Evolutionary conservation across 331 rosid species (phyloP).

Genomic region (Prunus yedoensis): DNA sequence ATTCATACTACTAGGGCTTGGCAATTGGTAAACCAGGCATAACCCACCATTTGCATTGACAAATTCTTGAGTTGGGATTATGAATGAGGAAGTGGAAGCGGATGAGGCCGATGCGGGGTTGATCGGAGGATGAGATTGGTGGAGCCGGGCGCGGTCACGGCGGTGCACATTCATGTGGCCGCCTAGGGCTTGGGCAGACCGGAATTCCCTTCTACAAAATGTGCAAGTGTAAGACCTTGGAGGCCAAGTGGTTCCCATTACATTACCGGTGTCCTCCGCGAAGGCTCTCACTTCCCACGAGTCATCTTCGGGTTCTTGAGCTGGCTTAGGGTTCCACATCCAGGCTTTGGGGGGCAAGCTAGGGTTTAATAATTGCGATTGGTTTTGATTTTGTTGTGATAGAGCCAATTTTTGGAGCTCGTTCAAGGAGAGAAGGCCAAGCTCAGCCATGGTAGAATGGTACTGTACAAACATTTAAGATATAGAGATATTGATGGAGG

Average conservation of each 20-base stretch:
- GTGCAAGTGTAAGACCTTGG: constrained; percentile 89
- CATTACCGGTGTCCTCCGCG: constrained; percentile 77
- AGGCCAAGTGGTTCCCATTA: constrained; percentile 89
- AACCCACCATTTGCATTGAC: constrained; percentile 44
- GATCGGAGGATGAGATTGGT: constrained; percentile 39
- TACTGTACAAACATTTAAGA: constrained; percentile 61
- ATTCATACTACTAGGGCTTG: constrained; percentile 47
- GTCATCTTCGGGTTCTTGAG: constrained; percentile 49
- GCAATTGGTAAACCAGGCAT: constrained; percentile 68
- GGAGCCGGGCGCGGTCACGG: constrained; percentile 90
- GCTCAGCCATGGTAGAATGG: constrained; percentile 54
- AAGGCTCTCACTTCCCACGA: constrained; percentile 95
- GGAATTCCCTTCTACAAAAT: constrained; percentile 76
- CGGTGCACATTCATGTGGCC: constrained; percentile 99
- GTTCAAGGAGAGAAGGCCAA: constrained; percentile 58
- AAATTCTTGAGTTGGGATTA: constrained; percentile 55
- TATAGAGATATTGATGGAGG: constrained; percentile 17
- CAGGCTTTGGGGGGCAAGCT: constrained; percentile 11
- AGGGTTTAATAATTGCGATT: constrained; percentile 28
- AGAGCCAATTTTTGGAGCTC: constrained; percentile 50
- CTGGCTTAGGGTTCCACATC: constrained; percentile 82
- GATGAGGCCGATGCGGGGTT: constrained; percentile 3
- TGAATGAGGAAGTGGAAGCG: constrained; percentile 34
- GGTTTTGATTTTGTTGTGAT: constrained; percentile 38
- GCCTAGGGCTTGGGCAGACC: constrained; percentile 93